These are phyloP conservation scores for Candida ulmi DNA, from an alignment of 805 yeast species.

Conservation along the genomic window DNA sequence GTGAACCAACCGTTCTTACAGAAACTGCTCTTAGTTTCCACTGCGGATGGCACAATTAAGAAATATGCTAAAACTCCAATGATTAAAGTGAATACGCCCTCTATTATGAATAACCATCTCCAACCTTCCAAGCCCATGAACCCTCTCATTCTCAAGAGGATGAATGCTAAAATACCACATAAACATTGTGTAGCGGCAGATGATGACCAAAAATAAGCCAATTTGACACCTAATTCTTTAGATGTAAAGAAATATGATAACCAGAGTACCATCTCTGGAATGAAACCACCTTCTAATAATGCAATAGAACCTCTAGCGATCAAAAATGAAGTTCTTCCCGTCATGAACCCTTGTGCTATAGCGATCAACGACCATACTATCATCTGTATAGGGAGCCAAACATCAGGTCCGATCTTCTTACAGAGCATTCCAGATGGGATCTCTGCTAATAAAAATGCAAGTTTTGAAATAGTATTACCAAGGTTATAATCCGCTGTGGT, in stretches of 20 bases:
- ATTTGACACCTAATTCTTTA: slow-evolving; percentile 51
- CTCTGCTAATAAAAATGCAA: slow-evolving; percentile 50
- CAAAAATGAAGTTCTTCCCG: slow-evolving; percentile 35
- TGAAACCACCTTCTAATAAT: slow-evolving; percentile 59
- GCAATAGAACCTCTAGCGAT: slow-evolving; percentile 48
- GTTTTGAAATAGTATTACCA: slow-evolving; percentile 48
- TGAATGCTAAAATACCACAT: slow-evolving; percentile 48
- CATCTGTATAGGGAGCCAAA: slow-evolving; percentile 56
- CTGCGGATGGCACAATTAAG: slow-evolving; percentile 53
- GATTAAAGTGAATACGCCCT: slow-evolving; percentile 51
- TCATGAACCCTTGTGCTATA: slow-evolving; percentile 42
- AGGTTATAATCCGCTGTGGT: slow-evolving; percentile 51
- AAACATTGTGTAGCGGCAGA: slow-evolving; percentile 41
- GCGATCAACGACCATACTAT: slow-evolving; percentile 53
- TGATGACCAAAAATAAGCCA: slow-evolving; percentile 58
- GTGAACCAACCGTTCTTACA: slow-evolving; percentile 50
- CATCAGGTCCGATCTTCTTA: slow-evolving; percentile 55
- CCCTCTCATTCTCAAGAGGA: slow-evolving; percentile 48
- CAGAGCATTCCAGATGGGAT: slow-evolving; percentile 60
- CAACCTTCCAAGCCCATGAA: slow-evolving; percentile 45
- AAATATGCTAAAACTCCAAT: slow-evolving; percentile 45
- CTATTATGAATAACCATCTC: slow-evolving; percentile 64
- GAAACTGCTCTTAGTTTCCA: slow-evolving; percentile 45
- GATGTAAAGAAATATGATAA: slow-evolving; percentile 61
- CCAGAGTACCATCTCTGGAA: slow-evolving; percentile 60